Conservation (phyloP, 495 filamentous ascomycete species). For the Cercophora sp. region DNA sequence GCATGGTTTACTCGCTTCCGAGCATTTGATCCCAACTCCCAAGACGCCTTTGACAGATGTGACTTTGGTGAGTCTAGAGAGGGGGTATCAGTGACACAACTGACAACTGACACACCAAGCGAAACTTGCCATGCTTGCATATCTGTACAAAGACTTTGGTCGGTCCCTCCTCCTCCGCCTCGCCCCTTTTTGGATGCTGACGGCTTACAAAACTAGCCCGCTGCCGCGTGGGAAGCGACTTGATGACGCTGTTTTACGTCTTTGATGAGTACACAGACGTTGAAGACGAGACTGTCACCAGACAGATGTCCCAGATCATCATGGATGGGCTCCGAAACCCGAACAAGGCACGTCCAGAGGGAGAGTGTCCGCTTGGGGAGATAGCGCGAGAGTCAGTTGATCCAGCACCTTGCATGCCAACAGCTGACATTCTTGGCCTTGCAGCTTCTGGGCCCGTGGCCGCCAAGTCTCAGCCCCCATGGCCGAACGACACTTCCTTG, state of each 20-base stretch:
- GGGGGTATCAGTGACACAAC: no score
- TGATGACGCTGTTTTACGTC: constrained; percentile 15
- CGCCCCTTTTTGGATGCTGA: background rate
- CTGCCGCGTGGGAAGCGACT: background rate
- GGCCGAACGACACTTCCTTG: constrained; percentile 5
- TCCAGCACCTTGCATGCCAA: background rate
- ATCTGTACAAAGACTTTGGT: background rate
- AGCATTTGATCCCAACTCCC: constrained; percentile 2
- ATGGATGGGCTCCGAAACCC: constrained; percentile 5
- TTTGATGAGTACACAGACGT: constrained; percentile 14
- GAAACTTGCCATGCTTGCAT: constrained; percentile 1
- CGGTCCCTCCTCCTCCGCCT: background rate
- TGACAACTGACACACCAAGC: background rate
- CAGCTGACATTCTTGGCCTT: background rate
- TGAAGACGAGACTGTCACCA: background rate
- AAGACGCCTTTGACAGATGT: constrained; percentile 6
- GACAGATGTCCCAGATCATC: constrained; percentile 3
- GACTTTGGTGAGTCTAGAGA: constrained; percentile 1
- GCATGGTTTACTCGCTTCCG: constrained; percentile 2
- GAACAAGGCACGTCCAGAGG: background rate
- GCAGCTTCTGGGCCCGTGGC: constrained; percentile 11
- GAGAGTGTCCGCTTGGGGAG: constrained; percentile 2
- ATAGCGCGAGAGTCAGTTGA: constrained; percentile 2
- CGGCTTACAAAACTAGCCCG: background rate
- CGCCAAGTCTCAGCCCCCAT: background rate